Base-by-base conservation (phyloP, 2,329 filamentous ascomycete genomes). In the Fusarium sp. region DNA sequence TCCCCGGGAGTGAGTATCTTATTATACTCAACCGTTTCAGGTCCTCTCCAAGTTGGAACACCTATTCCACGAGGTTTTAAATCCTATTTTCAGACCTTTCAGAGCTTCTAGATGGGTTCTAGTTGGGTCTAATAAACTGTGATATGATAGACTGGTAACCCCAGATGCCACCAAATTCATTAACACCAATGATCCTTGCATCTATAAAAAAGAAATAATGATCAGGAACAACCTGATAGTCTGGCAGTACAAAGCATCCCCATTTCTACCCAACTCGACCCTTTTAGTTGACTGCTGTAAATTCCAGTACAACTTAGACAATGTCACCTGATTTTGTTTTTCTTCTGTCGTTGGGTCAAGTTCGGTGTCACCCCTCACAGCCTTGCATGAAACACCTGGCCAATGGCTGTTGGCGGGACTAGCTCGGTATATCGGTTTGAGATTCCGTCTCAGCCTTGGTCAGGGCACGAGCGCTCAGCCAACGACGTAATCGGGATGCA, bases 401-500 rank as follows among this genome's bases (percentile, higher is more conserved):
- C 66, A 69, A 69, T 67, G 19, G 67, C 33, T 35, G 37, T 47
- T 56, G 30, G 66, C 66, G 64, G 66, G 68, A 58, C 63, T 67
- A 57, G 63, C 24, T 68, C 66, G 66, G 66, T 41, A 48, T 49
- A 58, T 52, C 66, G 56, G 50, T 41, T 54, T 51, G 55, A 39
- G 17, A 57, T 20, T 49, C 62, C 56, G 68, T 39, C 32, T 22
- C 70, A 72, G 71, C 71, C 71, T 73, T 73, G 71, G 45, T 37
- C 50, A 66, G 46, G 65, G 60, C 54, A 61, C 19, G 41, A 59
- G 55, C 35, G 52, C 62, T 57, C 46, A 57, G 56, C 66, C 54
- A 72, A 72, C 71, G 71, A 69, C 67, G 67, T 64, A 72, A 72
- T 73, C 46, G 68, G 53, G 62, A 64, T 55, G 57, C 51, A 43